These are phyloP conservation scores for Hansenula lynferdii DNA, from an alignment of 1,139 yeast species.

Conservation along the genomic window DNA sequence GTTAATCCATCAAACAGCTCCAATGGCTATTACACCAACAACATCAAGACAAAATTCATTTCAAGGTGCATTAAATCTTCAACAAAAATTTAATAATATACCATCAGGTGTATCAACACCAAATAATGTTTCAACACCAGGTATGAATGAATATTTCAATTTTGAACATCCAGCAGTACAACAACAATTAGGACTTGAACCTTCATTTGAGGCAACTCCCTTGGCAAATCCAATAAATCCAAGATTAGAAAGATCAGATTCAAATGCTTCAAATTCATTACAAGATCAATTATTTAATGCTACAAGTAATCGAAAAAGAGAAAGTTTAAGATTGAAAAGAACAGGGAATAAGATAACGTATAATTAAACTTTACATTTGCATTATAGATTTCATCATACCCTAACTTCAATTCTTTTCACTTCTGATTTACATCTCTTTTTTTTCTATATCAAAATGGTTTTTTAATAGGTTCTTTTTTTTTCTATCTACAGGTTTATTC, in stretches of 20 bases:
- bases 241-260: constrained; percentile 8
- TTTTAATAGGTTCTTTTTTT: too few species aligned
- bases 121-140: constrained; percentile 11
- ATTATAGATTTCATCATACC: too few species aligned
- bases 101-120: constrained; percentile 9
- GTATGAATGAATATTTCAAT: constrained; percentile 18
- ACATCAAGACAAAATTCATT: constrained; percentile 15
- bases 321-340: constrained; percentile 34
- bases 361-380: too few species aligned
- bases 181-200: constrained; percentile 13
- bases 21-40: constrained; percentile 9
- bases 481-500: too few species aligned
- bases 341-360: constrained; percentile 23
- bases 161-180: constrained; percentile 19
- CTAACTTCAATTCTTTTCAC: too few species aligned
- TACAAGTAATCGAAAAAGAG: constrained; percentile 35
- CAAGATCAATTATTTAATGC: constrained; percentile 24
- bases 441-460: too few species aligned
- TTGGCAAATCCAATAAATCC: constrained; percentile 8
- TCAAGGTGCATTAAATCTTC: constrained; percentile 11
- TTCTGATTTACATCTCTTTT: too few species aligned
- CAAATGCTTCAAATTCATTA: background rate
- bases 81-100: constrained; percentile 11
- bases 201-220: constrained; percentile 14
- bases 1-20: constrained; percentile 17